These are phyloP conservation scores for Suillus plorans DNA, from an alignment of 768 basidiomycete genomes.

Conservation along the genomic window DNA sequence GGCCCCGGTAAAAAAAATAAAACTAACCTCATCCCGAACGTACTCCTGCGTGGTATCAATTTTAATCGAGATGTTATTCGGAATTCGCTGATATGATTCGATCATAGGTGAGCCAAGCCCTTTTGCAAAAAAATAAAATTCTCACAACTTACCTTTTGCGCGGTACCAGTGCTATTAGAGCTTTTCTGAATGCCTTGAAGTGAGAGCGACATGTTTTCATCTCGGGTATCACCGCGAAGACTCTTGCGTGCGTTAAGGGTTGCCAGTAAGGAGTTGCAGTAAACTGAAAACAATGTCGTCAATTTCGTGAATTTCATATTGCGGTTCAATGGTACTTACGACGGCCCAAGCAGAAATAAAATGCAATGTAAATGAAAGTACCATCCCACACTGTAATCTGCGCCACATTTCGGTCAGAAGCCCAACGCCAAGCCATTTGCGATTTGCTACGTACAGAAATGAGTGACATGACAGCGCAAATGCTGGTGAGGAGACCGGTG, in stretches of 20 bases:
- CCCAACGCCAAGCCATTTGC: neutral
- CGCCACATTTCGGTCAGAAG: neutral
- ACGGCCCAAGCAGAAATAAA: conserved; percentile 60
- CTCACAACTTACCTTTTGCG: conserved; percentile 14
- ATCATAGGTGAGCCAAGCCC: neutral
- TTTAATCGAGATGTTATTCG: conserved; percentile 61
- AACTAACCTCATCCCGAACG: conserved; percentile 38
- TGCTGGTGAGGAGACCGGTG: conserved; percentile 36
- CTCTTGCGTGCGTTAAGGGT: conserved; percentile 56
- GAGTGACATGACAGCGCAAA: conserved; percentile 56
- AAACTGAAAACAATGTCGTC: conserved; percentile 38
- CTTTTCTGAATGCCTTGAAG: conserved; percentile 29
- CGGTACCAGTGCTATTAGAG: conserved; percentile 8
- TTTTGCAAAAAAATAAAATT: no score
- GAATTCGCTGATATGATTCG: conserved; percentile 16
- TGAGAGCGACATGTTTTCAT: conserved; percentile 18
- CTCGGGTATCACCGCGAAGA: conserved; percentile 30
- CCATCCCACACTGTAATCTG: conserved; percentile 48
- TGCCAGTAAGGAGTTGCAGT: conserved; percentile 60
- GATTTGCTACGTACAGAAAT: conserved; percentile 38
- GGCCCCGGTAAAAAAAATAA: neutral
- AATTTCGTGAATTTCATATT: neutral
- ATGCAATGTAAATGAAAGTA: conserved; percentile 57
- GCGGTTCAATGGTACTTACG: conserved; percentile 36
- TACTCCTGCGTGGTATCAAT: conserved; percentile 61